These are phyloP conservation scores for Dianthus caryophyllus DNA, from an alignment of 148 eudicot species.

Conservation along the genomic window DNA sequence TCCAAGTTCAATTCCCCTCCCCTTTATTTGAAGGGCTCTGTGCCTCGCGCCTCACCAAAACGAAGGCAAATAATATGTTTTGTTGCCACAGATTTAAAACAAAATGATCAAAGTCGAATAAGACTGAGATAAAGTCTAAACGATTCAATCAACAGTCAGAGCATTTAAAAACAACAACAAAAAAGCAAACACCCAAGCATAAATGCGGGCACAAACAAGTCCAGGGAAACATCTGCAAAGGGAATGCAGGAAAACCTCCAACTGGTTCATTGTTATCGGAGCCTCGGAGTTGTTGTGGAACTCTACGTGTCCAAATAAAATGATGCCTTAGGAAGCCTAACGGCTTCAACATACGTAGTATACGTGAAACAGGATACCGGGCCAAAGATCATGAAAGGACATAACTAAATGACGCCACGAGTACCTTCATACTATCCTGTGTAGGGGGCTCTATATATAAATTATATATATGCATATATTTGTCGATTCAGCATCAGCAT, in stretches of 20 bases:
- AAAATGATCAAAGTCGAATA: background rate
- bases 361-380: constrained; percentile 40
- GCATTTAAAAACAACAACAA: constrained; percentile 2
- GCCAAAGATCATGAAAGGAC: constrained; percentile 29
- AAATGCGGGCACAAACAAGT: constrained; percentile 11
- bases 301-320: constrained; percentile 17
- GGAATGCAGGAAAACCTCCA: constrained; percentile 16
- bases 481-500: constrained; percentile 26
- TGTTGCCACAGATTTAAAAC: constrained; percentile 2
- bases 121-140: background rate
- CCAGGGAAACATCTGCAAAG: constrained; percentile 28
- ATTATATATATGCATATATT: constrained; percentile 26
- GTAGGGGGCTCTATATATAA: constrained; percentile 16
- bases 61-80: no score
- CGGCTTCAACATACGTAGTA: constrained; percentile 24
- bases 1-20: no score
- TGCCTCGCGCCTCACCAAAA: no score
- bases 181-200: constrained; percentile 8
- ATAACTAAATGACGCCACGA: constrained; percentile 37
- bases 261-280: constrained; percentile 13
- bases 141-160: constrained; percentile 1
- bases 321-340: constrained; percentile 3
- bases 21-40: no score
- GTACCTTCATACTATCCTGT: constrained; percentile 42
- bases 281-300: constrained; percentile 18